Evolutionary conservation across 208 protist genomes (phyloP), one percentile per base, ranked within the genome.

Genomic region (Leishmania tarentolae): DNA sequence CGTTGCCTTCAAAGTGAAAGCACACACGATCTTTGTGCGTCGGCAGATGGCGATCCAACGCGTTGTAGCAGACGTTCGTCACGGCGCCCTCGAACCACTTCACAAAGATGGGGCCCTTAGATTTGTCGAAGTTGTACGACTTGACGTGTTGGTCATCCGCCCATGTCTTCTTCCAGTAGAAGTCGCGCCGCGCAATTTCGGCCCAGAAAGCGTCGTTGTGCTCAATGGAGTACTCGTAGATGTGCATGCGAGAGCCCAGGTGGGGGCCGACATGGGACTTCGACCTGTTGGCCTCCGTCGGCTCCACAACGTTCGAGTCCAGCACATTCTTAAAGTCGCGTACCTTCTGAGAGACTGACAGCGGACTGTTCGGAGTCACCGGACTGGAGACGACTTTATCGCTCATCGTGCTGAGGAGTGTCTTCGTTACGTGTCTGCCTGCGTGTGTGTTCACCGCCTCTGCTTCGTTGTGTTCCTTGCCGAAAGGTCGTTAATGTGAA

Each of bases 61-160:
- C 85, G 85, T 99, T 98, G 91, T 98, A 98, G 91, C 93, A 98
- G 66, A 95, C 85, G 76, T 95, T 98, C 46, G 91, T 93, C 78
- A 86, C 76, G 40, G 79, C 94, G 19, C 91, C 93, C 28, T 91
- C 85, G 80, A 98, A 98, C 95, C 97, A 98, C 79, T 90, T 91
- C 74, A 82, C 75, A 74, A 88, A 90, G 71, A 97, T 87, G 31
- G 79, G 86, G n/a, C 91, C 91, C 57, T 94, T 91, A 31, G 79
- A 90, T 71, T 84, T 90, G 83, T 95, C 82, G 77, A 95, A 97
- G 87, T 96, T 98, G 87, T 83, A 97, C 46, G 87, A 82, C 68
- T 91, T 83, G 52, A 93, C 86, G 73, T 86, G 73, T 46, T 90
- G 85, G 78, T 93, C 91, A 63, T 88, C 76, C n/a, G 82, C 68